Conservation (phyloP, 257 asterid genomes). For the Nicotiana obtusifolia region DNA sequence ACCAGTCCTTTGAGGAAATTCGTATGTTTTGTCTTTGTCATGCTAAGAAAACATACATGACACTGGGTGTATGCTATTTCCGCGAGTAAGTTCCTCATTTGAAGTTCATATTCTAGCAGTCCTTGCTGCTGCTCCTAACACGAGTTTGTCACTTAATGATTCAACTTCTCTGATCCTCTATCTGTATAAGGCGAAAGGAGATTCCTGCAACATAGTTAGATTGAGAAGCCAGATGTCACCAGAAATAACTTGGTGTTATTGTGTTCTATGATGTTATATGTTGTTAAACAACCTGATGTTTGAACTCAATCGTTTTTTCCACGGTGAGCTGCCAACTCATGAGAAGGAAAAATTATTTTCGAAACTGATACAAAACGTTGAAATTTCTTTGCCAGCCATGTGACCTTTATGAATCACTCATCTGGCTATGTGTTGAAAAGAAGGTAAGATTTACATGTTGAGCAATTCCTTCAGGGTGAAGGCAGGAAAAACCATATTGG, state of each 20-base stretch:
- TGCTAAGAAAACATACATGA: background rate
- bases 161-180: background rate
- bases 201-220: background rate
- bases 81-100: background rate
- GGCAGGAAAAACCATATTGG: constrained; percentile 66
- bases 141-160: background rate
- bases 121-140: background rate
- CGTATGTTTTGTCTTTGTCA: too few relatives aligned
- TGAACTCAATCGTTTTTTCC: background rate
- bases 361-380: constrained; percentile 17
- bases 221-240: background rate
- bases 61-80: background rate
- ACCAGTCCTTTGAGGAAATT: too few relatives aligned
- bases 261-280: background rate
- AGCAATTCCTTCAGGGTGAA: constrained; percentile 87
- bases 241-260: background rate
- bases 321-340: background rate
- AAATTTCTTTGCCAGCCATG: constrained; percentile 27
- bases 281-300: background rate
- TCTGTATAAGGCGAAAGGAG: background rate
- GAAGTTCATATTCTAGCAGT: background rate
- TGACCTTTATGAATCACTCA: constrained; percentile 39
- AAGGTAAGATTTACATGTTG: constrained; percentile 23
- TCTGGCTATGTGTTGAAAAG: constrained; percentile 47
- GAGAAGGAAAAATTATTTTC: background rate